These are phyloP conservation scores for Termitomyces eurrhizus DNA, from an alignment of 768 basidiomycete species.

Conservation along the genomic window DNA sequence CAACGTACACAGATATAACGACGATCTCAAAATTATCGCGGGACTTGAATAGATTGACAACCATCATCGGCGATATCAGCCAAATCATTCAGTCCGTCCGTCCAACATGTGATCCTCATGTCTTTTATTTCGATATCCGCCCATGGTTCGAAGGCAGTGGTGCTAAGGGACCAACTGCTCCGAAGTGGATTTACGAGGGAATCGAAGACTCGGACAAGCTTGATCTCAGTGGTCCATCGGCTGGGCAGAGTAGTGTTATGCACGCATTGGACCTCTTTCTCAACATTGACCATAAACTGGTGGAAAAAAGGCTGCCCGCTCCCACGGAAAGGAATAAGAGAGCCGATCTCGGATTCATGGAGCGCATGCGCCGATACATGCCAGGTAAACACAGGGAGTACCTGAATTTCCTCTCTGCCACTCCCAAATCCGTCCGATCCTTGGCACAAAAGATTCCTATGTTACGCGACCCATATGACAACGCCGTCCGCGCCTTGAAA, in stretches of 20 bases:
- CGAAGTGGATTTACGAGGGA: slow-evolving; percentile 78
- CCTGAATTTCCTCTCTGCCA: slow-evolving; percentile 59
- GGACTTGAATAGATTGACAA: slow-evolving; percentile 66
- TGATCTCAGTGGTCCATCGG: slow-evolving; percentile 83
- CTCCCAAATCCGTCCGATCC: slow-evolving; percentile 59
- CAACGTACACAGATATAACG: slow-evolving; percentile 58
- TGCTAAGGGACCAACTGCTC: slow-evolving; percentile 44
- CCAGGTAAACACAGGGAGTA: slow-evolving; percentile 88
- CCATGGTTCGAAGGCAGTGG: slow-evolving; percentile 92
- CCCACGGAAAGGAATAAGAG: slow-evolving; percentile 63
- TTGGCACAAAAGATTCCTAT: slow-evolving; percentile 53
- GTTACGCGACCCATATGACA: slow-evolving; percentile 74
- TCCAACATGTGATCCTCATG: slow-evolving; percentile 71
- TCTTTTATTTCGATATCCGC: slow-evolving; percentile 86
- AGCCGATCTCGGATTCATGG: slow-evolving; percentile 81
- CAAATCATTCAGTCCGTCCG: slow-evolving; percentile 67
- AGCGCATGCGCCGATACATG: slow-evolving; percentile 94
- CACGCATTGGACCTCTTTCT: slow-evolving; percentile 83
- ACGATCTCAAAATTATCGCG: slow-evolving; percentile 64
- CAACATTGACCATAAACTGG: slow-evolving; percentile 84
- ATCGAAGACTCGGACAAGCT: slow-evolving; percentile 54
- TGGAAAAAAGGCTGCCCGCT: slow-evolving; percentile 61
- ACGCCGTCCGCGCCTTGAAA: slow-evolving; percentile 75
- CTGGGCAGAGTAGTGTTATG: slow-evolving; percentile 92
- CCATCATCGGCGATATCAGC: slow-evolving; percentile 70